Evolutionary conservation across 2,329 filamentous ascomycete genomes (phyloP).

Genomic region (Neophaeococcomyces aloes): DNA sequence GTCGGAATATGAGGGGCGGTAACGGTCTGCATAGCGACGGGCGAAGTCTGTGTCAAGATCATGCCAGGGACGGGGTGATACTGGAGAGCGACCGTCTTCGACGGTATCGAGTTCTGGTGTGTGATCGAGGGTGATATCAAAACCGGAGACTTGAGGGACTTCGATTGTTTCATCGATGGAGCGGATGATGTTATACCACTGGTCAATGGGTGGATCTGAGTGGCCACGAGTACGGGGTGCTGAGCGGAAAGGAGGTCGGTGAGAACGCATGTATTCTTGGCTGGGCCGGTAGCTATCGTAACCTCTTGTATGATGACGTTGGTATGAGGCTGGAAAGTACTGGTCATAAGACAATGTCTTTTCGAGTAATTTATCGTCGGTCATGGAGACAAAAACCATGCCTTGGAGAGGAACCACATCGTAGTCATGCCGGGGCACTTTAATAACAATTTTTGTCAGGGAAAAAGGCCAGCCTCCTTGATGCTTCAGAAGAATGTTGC

Average conservation of each 20-base stretch:
- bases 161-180: slow-evolving; percentile 10
- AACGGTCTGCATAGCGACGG: background rate
- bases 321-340: slow-evolving; percentile 43
- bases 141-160: slow-evolving; percentile 12
- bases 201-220: slow-evolving; percentile 14
- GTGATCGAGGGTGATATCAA: slow-evolving; percentile 13
- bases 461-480: slow-evolving; percentile 70
- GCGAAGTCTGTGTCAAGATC: slow-evolving; percentile 14
- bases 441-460: slow-evolving; percentile 77
- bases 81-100: slow-evolving; percentile 1
- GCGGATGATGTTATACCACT: background rate
- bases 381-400: slow-evolving; percentile 85
- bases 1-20: background rate
- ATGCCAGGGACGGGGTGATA: slow-evolving; percentile 19
- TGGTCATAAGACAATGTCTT: slow-evolving; percentile 68
- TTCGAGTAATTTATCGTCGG: slow-evolving; percentile 61
- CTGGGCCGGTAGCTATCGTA: slow-evolving; percentile 26
- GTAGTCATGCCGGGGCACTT: slow-evolving; percentile 68
- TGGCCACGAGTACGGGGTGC: slow-evolving; percentile 22
- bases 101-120: slow-evolving; percentile 14
- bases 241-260: slow-evolving; percentile 28
- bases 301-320: slow-evolving; percentile 20
- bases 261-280: slow-evolving; percentile 31
- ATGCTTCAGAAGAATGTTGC: slow-evolving; percentile 77
- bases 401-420: slow-evolving; percentile 84